Conservation (phyloP, 768 basidiomycete genomes). For the Termitomyces sp. region DNA sequence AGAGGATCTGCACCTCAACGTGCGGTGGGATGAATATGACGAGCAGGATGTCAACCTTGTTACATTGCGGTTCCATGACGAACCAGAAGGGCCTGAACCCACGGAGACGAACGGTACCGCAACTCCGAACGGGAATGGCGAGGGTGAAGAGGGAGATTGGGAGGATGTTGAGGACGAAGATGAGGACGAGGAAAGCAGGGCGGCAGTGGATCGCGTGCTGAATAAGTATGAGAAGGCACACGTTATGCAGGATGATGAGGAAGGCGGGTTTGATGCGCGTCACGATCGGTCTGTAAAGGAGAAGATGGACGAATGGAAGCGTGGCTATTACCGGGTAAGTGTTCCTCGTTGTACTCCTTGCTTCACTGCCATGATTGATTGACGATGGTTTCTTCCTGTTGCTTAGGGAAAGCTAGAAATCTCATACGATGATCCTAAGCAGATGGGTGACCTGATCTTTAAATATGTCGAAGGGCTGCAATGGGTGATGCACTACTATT, state of each 20-base stretch:
- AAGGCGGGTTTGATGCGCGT: slow-evolving; percentile 73
- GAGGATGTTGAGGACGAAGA: slow-evolving; percentile 55
- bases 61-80: slow-evolving; percentile 57
- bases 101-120: slow-evolving; percentile 20
- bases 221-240: slow-evolving; percentile 86
- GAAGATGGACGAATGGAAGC: slow-evolving; percentile 94
- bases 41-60: slow-evolving; percentile 76
- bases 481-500: slow-evolving; percentile 99
- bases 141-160: slow-evolving; percentile 40
- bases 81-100: slow-evolving; percentile 23
- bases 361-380: not conserved
- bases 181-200: slow-evolving; percentile 59
- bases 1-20: slow-evolving; percentile 66
- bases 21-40: slow-evolving; percentile 95
- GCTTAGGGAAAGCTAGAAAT: slow-evolving; percentile 82
- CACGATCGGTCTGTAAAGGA: slow-evolving; percentile 67
- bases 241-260: slow-evolving; percentile 64
- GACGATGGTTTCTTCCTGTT: not conserved
- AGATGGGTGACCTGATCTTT: slow-evolving; percentile 66
- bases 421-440: slow-evolving; percentile 61
- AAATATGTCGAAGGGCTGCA: slow-evolving; percentile 92
- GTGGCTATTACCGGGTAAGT: slow-evolving; percentile 78
- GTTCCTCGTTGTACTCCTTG: not conserved
- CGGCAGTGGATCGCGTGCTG: slow-evolving; percentile 78
- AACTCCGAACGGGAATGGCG: slow-evolving; percentile 21